Evolutionary conservation across 2,329 filamentous ascomycete genomes (phyloP), one percentile per base, ranked within the genome.

Genomic region (Byssoonygena ceratinophila): DNA sequence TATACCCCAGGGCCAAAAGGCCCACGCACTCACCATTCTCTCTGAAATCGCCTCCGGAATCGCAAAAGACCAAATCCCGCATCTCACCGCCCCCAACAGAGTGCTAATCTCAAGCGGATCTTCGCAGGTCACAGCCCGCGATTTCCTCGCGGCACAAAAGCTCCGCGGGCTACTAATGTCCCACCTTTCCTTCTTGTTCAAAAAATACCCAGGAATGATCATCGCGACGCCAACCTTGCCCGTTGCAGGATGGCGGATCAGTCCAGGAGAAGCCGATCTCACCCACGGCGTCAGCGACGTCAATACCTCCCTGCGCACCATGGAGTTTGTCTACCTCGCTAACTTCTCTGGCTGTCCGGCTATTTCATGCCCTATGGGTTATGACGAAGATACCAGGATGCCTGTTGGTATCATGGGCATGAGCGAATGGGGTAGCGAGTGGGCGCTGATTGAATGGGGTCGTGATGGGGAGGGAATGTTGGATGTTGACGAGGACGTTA

Each of bases 301-400:
- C 0, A 88, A 92, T 64, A 74, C 71, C 55, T 82, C 80, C 14
- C 72, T 94, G n/a, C 74, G 78, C 23, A 86, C 80, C 63, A 94
- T 95, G 87, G 80, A 84, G 66, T 95, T 87, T 68, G 82, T 86
- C 14, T 94, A 85, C 78, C 69, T 94, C 32, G 85, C 89, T 5
- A 96, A 96, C 68, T 83, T 88, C 60, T 80, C 76, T 0, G 90
- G 90, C 0, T 82, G 83, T 46, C 90, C 90, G 0, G 81, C 86
- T 1, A 78, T 94, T 11, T 81, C 75, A 43, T 81, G 81, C 32
- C 88, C 90, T 0, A 81, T 86, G 9, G 89, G 87, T 0, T 94
- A 89, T 68, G 76, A 74, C 71, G 79, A 23, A 58, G 63, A 20
- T 29, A 53, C 37, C 4, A 55, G 57, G 1, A 65, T 79, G 1